Evolutionary conservation across 768 basidiomycete species (phyloP).

Genomic region (Candolleomyces eurysporus): DNA sequence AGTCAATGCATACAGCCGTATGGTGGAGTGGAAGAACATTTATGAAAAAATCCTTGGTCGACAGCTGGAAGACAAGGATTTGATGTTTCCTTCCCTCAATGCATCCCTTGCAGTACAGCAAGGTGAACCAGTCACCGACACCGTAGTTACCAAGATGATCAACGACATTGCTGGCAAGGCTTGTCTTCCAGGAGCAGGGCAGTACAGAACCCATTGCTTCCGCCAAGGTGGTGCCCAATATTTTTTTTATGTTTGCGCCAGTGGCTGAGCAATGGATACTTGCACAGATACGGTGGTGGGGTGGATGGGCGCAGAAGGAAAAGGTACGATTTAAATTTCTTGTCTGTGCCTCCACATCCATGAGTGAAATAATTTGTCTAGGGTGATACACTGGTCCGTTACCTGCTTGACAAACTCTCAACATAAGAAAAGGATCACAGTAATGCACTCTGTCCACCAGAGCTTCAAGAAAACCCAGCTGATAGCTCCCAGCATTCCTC

Average conservation of each 20-base stretch:
- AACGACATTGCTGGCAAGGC: slow-evolving; percentile 18
- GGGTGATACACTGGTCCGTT: slow-evolving; percentile 21
- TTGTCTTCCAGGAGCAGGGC: slow-evolving; percentile 11
- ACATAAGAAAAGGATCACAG: slow-evolving; percentile 22
- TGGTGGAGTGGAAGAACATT: slow-evolving; percentile 17
- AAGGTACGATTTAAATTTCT: slow-evolving; percentile 13
- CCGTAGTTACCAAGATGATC: slow-evolving; percentile 23
- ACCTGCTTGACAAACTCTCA: slow-evolving; percentile 26
- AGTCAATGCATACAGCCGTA: slow-evolving; percentile 21
- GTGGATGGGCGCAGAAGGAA: slow-evolving; percentile 31
- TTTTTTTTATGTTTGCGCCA: slow-evolving; percentile 33
- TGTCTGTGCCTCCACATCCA: background rate
- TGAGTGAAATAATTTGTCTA: slow-evolving; percentile 10
- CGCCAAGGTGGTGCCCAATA: slow-evolving; percentile 34
- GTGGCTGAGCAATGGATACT: slow-evolving; percentile 27
- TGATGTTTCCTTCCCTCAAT: slow-evolving; percentile 28
- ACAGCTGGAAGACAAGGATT: slow-evolving; percentile 21
- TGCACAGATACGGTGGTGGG: slow-evolving; percentile 31
- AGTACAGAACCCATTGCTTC: slow-evolving; percentile 30
- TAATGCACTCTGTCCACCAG: slow-evolving; percentile 12
- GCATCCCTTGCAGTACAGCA: slow-evolving; percentile 14
- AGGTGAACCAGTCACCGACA: background rate
- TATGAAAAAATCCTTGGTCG: slow-evolving; percentile 16
- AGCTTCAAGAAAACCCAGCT: background rate
- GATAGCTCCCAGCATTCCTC: too few species aligned